These are phyloP conservation scores for Erysimum cheiranthoides DNA, from an alignment of 345 rosid genomes.

Conservation along the genomic window DNA sequence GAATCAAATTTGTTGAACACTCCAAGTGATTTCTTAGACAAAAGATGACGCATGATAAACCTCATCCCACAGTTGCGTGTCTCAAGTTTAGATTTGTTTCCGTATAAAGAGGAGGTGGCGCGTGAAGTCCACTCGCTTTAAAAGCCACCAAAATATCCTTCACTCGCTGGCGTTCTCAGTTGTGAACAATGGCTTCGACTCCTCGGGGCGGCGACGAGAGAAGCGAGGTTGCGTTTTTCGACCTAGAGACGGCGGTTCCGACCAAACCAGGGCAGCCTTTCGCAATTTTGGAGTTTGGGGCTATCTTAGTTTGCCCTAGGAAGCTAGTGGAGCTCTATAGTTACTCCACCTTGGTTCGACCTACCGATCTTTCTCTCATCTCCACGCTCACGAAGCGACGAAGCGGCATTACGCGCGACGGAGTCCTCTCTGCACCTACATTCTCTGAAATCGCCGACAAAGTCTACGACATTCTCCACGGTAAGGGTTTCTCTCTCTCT, in stretches of 20 bases:
- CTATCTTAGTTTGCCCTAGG: constrained; percentile 83
- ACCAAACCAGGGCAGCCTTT: constrained; percentile 54
- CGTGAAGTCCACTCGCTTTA: constrained; percentile 12
- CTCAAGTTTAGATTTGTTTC: constrained; percentile 3
- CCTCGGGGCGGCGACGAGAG: constrained; percentile 29
- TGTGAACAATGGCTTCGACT: constrained; percentile 29
- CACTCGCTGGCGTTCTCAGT: not conserved
- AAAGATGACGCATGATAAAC: constrained; percentile 28
- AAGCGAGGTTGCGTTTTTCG: constrained; percentile 84
- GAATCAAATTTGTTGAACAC: constrained; percentile 20
- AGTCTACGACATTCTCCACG: constrained; percentile 74
- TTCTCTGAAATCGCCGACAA: constrained; percentile 69
- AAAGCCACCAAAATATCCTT: not conserved
- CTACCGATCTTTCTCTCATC: constrained; percentile 65
- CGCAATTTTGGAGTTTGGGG: constrained; percentile 84
- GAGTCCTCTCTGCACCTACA: constrained; percentile 62
- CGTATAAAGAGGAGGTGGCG: not conserved
- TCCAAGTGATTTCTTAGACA: constrained; percentile 11
- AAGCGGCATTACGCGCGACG: constrained; percentile 72
- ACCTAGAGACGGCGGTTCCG: constrained; percentile 82
- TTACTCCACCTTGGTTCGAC: constrained; percentile 84
- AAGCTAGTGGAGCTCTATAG: constrained; percentile 66
- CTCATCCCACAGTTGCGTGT: constrained; percentile 23
- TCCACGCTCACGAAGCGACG: constrained; percentile 59
- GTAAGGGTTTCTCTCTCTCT: constrained; percentile 39